phyloP scores from a whole-genome alignment of 2,329 filamentous ascomycete genomes.

The Botrytis sinoallii region DNA sequence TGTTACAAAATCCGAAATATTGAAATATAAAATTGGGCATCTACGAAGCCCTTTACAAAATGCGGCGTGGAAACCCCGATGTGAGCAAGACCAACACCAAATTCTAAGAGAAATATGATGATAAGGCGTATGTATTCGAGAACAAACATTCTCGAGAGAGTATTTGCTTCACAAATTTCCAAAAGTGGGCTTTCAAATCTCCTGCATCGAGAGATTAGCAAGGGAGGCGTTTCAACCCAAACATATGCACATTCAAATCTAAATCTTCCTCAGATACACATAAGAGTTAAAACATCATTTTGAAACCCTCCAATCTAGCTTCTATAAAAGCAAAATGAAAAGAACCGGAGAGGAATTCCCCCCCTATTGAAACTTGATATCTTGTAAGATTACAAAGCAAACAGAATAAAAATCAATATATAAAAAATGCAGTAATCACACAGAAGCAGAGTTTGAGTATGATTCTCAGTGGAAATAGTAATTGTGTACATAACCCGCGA shows the following conservation, averaged over 20 bases:
- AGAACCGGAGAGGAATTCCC: not conserved
- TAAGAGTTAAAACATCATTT: not conserved
- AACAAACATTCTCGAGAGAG: not conserved
- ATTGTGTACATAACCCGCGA: not conserved
- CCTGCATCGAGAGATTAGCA: not conserved
- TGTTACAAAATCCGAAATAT: not conserved
- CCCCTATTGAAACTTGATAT: fast-evolving
- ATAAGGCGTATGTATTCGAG: not conserved
- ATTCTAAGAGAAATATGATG: fast-evolving
- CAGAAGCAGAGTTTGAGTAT: not conserved
- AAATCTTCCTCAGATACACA: not conserved
- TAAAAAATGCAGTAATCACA: not conserved
- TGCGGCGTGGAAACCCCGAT: fast-evolving
- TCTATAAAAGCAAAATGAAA: not conserved
- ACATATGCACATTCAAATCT: not conserved
- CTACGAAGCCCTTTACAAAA: not conserved
- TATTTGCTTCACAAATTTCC: not conserved
- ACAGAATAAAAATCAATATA: not conserved
- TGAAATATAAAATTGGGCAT: not conserved
- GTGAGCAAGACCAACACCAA: not conserved
- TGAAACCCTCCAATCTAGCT: not conserved
- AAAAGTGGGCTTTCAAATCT: not conserved
- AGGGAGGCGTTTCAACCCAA: not conserved
- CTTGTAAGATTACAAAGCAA: not conserved
- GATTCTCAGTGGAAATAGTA: not conserved